Evolutionary conservation across 1,284 basidiomycete genomes (phyloP).

Genomic region (Apiotrichum domesticum): DNA sequence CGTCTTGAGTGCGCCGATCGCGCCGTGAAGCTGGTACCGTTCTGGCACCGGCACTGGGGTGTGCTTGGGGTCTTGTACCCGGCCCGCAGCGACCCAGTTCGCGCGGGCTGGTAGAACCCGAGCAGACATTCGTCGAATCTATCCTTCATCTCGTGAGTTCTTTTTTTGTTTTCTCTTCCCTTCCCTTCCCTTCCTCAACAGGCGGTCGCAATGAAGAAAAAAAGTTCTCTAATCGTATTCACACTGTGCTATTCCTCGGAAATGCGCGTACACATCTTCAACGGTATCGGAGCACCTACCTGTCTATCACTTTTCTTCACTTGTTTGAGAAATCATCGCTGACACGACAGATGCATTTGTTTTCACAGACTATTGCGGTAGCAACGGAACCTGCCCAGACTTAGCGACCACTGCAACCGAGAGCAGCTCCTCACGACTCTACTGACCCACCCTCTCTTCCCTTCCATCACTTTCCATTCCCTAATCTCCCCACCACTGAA

Average conservation of each 20-base stretch:
- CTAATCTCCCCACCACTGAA: constrained; percentile 33
- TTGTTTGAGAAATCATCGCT: constrained; percentile 4
- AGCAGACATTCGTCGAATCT: constrained; percentile 14
- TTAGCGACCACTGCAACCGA: no score
- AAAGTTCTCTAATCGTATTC: constrained; percentile 47
- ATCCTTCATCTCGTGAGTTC: constrained; percentile 9
- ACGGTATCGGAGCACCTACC: constrained; percentile 43
- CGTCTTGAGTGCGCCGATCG: constrained; percentile 13
- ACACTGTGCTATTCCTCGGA: constrained; percentile 45
- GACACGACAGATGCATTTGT: constrained; percentile 16
- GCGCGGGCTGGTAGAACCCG: background rate
- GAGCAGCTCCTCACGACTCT: no score
- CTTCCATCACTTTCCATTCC: background rate
- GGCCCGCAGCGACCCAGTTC: constrained; percentile 1
- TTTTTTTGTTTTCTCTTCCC: background rate
- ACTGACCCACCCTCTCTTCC: background rate
- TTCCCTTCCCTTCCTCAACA: constrained; percentile 1
- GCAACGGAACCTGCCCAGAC: no score
- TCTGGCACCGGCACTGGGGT: constrained; percentile 7
- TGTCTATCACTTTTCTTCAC: background rate
- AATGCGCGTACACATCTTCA: constrained; percentile 41
- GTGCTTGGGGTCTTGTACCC: constrained; percentile 4
- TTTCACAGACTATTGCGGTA: no score
- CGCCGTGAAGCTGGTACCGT: constrained; percentile 1
- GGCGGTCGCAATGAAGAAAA: constrained; percentile 34